These are phyloP conservation scores for Schizochytrium sp. DNA, from an alignment of 108 stramenopile species.

Conservation along the genomic window DNA sequence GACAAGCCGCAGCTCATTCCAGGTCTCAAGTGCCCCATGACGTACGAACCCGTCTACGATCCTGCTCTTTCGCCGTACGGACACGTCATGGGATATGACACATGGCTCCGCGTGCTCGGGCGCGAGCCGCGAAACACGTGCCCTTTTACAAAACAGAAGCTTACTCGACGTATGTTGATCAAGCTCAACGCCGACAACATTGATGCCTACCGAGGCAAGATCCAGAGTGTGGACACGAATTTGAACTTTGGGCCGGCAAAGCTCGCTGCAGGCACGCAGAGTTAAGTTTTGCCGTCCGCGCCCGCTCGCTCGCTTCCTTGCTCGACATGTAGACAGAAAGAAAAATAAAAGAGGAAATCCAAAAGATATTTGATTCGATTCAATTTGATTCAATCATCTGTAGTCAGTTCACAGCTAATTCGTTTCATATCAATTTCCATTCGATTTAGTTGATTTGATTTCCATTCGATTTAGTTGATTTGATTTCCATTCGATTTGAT, in stretches of 20 bases:
- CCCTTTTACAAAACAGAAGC: conserved; percentile 7
- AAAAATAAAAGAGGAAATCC: no score
- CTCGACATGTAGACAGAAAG: no score
- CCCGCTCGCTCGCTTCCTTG: no score
- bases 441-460: no score
- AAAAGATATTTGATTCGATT: no score
- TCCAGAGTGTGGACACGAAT: neutral
- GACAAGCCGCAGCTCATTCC: conserved; percentile 9
- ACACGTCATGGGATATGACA: conserved; percentile 9
- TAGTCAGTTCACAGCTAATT: no score
- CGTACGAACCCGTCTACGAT: neutral
- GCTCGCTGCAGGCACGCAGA: neutral
- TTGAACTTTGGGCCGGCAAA: neutral
- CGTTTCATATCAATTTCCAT: no score
- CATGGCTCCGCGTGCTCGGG: neutral
- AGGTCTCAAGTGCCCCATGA: conserved; percentile 15
- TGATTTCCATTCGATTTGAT: no score
- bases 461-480: no score
- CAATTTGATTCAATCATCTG: no score
- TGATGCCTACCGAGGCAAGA: neutral
- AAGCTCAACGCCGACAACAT: neutral
- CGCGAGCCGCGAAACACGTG: neutral
- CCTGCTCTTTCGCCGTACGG: conserved; percentile 2
- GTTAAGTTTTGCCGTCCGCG: no score
- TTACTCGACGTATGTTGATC: neutral